A percentile compares a stretch with the other conserved stretches of the same genome.
These are phyloP conservation scores for Colletotrichum orbiculare DNA, from an alignment of 2,329 filamentous ascomycete genomes.

Conservation along the genomic window DNA sequence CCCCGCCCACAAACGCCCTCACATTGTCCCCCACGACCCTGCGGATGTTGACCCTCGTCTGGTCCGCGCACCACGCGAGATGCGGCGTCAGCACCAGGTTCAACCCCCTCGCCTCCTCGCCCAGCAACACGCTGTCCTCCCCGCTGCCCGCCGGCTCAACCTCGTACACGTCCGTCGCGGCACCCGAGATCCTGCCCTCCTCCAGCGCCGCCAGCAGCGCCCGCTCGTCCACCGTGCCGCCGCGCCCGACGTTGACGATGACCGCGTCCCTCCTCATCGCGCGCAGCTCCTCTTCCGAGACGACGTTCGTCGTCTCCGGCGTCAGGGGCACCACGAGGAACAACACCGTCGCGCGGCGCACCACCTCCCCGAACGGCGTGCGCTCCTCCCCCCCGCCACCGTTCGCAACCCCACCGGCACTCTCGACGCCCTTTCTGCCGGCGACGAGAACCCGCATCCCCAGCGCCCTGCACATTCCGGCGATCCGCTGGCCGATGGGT, in stretches of 20 bases:
- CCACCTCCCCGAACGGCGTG: slow-evolving; percentile 38
- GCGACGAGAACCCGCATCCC: slow-evolving; percentile 41
- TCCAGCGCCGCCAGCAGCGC: slow-evolving; percentile 46
- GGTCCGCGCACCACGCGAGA: slow-evolving; percentile 37
- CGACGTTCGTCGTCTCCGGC: slow-evolving; percentile 38
- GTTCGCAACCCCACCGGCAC: not conserved
- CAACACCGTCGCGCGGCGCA: slow-evolving; percentile 40
- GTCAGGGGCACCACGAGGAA: slow-evolving; percentile 42
- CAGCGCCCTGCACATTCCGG: slow-evolving; percentile 38
- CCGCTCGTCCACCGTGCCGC: slow-evolving; percentile 48
- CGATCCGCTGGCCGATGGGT: slow-evolving; percentile 40
- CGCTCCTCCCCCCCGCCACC: slow-evolving; percentile 6
- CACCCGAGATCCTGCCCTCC: slow-evolving; percentile 45
- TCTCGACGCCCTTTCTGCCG: slow-evolving; percentile 21
- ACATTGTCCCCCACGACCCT: slow-evolving; percentile 35
- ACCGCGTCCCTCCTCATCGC: slow-evolving; percentile 40
- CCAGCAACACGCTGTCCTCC: slow-evolving; percentile 33
- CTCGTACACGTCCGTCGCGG: slow-evolving; percentile 48
- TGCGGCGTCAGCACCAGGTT: slow-evolving; percentile 49
- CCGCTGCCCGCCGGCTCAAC: slow-evolving; percentile 40
- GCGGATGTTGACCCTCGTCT: slow-evolving; percentile 35
- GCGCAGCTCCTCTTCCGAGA: slow-evolving; percentile 37
- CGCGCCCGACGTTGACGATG: slow-evolving; percentile 45
- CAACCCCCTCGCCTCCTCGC: slow-evolving; percentile 36
- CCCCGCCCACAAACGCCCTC: slow-evolving; percentile 23